phyloP scores from a whole-genome alignment of 2,329 filamentous ascomycete species.

The Aspergillus ochraceoroseus region DNA sequence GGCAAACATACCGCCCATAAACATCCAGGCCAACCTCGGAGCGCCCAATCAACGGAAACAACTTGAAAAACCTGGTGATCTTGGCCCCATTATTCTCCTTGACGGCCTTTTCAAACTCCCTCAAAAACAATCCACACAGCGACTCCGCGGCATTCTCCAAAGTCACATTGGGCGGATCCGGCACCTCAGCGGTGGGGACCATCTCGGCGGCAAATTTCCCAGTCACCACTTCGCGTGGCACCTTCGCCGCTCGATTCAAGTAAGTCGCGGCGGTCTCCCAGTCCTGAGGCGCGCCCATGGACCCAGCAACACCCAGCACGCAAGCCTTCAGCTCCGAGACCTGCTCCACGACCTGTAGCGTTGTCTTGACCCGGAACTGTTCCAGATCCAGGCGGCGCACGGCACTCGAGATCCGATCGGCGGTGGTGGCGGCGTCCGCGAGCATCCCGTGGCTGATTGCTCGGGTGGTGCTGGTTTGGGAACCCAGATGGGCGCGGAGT shows the following conservation, averaged over 20 bases:
- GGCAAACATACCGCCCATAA: constrained; percentile 92
- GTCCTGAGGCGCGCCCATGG: constrained; percentile 96
- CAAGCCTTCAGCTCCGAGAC: constrained; percentile 96
- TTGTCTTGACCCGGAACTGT: constrained; percentile 85
- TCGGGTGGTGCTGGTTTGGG: constrained; percentile 78
- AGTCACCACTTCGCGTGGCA: constrained; percentile 73
- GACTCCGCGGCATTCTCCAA: constrained; percentile 83
- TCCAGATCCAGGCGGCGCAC: constrained; percentile 86
- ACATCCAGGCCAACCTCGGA: constrained; percentile 87
- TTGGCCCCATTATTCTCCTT: constrained; percentile 79
- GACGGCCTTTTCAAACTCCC: constrained; percentile 91
- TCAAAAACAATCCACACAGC: constrained; percentile 80
- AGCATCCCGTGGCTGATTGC: constrained; percentile 88
- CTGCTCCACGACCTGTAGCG: constrained; percentile 86
- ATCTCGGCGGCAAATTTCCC: constrained; percentile 86
- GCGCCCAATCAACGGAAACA: constrained; percentile 89
- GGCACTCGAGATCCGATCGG: constrained; percentile 75
- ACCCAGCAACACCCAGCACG: constrained; percentile 86
- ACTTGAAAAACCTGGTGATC: constrained; percentile 94
- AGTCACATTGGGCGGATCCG: constrained; percentile 81
- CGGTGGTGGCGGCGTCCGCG: constrained; percentile 76
- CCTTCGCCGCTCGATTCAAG: constrained; percentile 72
- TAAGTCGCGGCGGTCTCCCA: constrained; percentile 96
- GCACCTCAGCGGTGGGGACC: constrained; percentile 92
- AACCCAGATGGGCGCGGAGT: constrained; percentile 78